Evolutionary conservation across 257 asterid genomes (phyloP).

Genomic region (Capsicum chinense): DNA sequence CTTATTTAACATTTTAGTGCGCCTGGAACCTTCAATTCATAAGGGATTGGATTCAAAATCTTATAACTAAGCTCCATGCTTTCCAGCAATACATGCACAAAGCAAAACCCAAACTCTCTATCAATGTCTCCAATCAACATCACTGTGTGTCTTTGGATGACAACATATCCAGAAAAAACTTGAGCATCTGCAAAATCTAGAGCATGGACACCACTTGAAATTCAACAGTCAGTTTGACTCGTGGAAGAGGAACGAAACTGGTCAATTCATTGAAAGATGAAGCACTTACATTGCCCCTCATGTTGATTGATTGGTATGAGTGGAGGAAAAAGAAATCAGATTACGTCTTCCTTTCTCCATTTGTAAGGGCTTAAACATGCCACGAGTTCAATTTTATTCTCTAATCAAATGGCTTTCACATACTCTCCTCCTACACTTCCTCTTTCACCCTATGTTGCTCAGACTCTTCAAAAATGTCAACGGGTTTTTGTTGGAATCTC

Average conservation of each 20-base stretch:
- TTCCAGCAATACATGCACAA: neutral
- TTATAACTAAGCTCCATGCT: neutral
- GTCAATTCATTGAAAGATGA: neutral
- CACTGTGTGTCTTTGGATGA: slow-evolving; percentile 5
- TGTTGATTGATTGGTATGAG: neutral
- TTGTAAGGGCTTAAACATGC: neutral
- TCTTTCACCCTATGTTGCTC: neutral
- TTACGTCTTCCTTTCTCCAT: neutral
- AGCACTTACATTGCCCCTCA: neutral
- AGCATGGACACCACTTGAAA: neutral
- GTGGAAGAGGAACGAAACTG: neutral
- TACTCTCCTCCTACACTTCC: neutral
- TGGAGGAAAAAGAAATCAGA: neutral
- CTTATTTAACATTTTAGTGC: neutral
- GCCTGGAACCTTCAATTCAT: neutral
- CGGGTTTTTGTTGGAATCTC: no score
- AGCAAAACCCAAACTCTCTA: neutral
- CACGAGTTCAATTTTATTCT: neutral
- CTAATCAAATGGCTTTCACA: neutral
- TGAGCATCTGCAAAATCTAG: neutral
- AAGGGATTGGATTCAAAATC: neutral
- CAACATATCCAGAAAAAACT: neutral
- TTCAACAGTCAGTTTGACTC: neutral
- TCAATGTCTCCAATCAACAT: slow-evolving; percentile 3
- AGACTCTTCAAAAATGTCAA: no score